Evolutionary conservation across 768 basidiomycete genomes (phyloP).

Genomic region (Hypsizygus marmoreus): DNA sequence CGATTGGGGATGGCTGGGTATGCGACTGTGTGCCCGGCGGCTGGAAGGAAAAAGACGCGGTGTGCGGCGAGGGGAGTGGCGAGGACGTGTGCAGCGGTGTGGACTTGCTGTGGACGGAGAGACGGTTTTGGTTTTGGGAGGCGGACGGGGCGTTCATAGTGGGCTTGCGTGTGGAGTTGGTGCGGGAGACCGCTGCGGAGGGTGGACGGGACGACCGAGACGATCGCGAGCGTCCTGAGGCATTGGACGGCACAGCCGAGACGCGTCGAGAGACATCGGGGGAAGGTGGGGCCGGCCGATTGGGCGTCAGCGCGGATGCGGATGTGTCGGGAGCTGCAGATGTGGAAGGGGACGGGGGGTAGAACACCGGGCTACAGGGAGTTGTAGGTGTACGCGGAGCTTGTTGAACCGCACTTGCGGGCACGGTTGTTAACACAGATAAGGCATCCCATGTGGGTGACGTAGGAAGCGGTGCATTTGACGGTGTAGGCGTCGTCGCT

Average conservation of each 20-base stretch:
- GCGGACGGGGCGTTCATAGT: background rate
- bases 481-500: conserved; percentile 14
- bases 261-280: conserved; percentile 16
- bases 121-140: conserved; percentile 1
- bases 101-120: background rate
- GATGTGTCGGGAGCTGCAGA: background rate
- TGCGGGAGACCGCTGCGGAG: conserved; percentile 15
- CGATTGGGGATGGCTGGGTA: conserved; percentile 1
- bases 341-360: background rate
- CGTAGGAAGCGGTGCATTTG: conserved; percentile 9
- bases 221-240: conserved; percentile 26
- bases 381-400: conserved; percentile 23
- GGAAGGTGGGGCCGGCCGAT: conserved; percentile 19
- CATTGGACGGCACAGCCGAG: conserved; percentile 30
- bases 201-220: conserved; percentile 12
- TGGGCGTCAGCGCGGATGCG: conserved; percentile 24
- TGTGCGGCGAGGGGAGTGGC: conserved; percentile 13
- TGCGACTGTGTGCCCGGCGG: background rate
- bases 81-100: background rate
- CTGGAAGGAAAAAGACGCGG: conserved; percentile 9
- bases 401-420: background rate
- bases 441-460: conserved; percentile 7
- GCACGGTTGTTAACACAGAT: conserved; percentile 3
- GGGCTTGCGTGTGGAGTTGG: conserved; percentile 12
- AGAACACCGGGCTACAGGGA: conserved; percentile 4